Percentiles rank a stretch among this genome's conserved stretches.
Conservation (phyloP, 2,329 filamentous ascomycete species). For the Exophiala phaeomuriformis region DNA sequence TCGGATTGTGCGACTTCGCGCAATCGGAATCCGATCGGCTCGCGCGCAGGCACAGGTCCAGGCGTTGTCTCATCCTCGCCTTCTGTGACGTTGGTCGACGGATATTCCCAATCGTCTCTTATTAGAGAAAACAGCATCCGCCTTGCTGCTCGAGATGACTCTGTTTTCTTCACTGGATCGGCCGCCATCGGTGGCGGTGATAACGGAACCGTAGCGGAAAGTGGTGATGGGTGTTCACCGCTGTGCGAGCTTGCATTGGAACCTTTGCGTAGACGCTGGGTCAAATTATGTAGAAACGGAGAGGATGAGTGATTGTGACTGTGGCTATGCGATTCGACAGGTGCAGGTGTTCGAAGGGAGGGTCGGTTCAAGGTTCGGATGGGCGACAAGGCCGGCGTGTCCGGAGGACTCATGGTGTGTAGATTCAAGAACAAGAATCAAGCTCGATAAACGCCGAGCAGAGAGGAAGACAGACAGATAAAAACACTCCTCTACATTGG, state of each 20-base stretch:
- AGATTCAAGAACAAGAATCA: too few species aligned
- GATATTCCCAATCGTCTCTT: constrained; percentile 27
- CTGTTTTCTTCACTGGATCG: constrained; percentile 16
- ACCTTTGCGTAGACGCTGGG: constrained; percentile 23
- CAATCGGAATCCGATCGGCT: constrained; percentile 20
- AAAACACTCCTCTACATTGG: too few species aligned
- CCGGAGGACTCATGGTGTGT: constrained; percentile 4
- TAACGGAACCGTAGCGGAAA: too few species aligned
- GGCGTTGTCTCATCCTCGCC: background rate
- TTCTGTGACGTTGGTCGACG: constrained; percentile 5
- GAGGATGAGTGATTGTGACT: constrained; percentile 5
- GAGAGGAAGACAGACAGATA: too few species aligned
- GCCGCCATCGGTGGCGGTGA: constrained; percentile 1
- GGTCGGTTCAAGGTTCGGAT: constrained; percentile 2
- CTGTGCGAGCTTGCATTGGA: constrained; percentile 22
- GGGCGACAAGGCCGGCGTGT: constrained; percentile 3
- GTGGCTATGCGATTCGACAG: constrained; percentile 4
- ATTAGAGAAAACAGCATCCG: constrained; percentile 20
- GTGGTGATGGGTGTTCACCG: background rate
- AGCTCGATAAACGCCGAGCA: too few species aligned
- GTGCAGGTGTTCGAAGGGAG: constrained; percentile 11
- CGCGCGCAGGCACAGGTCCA: constrained; percentile 7
- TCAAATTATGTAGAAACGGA: constrained; percentile 23
- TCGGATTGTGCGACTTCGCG: constrained; percentile 24
- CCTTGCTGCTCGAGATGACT: constrained; percentile 20